Evolutionary conservation across 768 basidiomycete species (phyloP).

Genomic region (Mycena pura): DNA sequence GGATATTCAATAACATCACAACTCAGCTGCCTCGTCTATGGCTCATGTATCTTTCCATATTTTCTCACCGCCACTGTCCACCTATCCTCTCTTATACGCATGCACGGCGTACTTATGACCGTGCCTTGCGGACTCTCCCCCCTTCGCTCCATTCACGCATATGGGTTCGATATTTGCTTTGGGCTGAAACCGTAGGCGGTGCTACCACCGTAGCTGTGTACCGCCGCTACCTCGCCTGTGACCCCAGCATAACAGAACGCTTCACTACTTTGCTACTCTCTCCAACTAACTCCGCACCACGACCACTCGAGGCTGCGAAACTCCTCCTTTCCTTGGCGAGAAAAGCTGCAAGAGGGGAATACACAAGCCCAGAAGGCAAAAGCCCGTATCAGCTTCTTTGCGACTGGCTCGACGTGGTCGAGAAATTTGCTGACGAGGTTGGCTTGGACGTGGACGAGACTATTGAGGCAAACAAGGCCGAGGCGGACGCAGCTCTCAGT

Average conservation of each 20-base stretch:
- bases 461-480: slow-evolving; percentile 59
- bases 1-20: slow-evolving; percentile 11
- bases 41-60: slow-evolving; percentile 91
- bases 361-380: slow-evolving; percentile 89
- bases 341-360: slow-evolving; percentile 83
- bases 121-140: slow-evolving; percentile 90
- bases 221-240: slow-evolving; percentile 85
- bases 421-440: slow-evolving; percentile 90
- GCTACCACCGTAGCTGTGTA: slow-evolving; percentile 82
- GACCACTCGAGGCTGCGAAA: slow-evolving; percentile 94
- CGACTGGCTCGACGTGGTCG: slow-evolving; percentile 92
- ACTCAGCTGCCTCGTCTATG: slow-evolving; percentile 89
- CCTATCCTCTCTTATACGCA: slow-evolving; percentile 85
- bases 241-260: slow-evolving; percentile 81
- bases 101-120: slow-evolving; percentile 92
- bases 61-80: slow-evolving; percentile 90
- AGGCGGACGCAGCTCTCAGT: slow-evolving; percentile 46
- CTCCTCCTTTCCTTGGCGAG: slow-evolving; percentile 84
- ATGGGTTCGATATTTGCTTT: slow-evolving; percentile 92
- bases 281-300: slow-evolving; percentile 59
- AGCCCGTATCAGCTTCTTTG: slow-evolving; percentile 93
- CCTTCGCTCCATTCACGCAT: slow-evolving; percentile 91
- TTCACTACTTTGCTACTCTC: slow-evolving; percentile 75
- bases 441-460: slow-evolving; percentile 87
- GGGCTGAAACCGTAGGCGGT: slow-evolving; percentile 87